phyloP scores from a whole-genome alignment of 2,329 filamentous ascomycete genomes.

The Lojkania enalia region DNA sequence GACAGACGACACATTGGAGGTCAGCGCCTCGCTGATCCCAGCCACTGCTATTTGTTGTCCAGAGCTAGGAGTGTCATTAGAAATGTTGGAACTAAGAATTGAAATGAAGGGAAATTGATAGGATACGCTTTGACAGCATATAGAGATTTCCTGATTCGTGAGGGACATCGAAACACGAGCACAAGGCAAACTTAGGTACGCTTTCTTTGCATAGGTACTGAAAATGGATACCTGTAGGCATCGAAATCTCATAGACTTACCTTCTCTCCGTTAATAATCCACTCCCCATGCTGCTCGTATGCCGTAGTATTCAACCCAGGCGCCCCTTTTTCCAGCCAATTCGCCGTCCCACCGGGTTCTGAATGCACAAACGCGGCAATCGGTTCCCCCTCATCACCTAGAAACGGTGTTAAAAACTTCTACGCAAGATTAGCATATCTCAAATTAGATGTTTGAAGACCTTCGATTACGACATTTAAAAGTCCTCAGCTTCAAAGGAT shows the following conservation, averaged over 20 bases:
- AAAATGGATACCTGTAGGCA: neutral
- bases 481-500: no score
- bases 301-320: conserved; percentile 56
- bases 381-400: conserved; percentile 50
- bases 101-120: no score
- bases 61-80: conserved; percentile 44
- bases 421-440: no score
- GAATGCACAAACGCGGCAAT: conserved; percentile 57
- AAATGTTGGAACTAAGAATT: no score
- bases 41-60: conserved; percentile 59
- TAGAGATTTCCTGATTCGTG: no score
- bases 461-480: no score
- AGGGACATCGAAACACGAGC: no score
- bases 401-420: conserved; percentile 55
- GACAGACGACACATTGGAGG: conserved; percentile 57
- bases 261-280: conserved; percentile 60
- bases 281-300: conserved; percentile 52
- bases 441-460: no score
- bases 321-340: conserved; percentile 56
- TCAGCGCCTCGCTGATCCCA: conserved; percentile 59
- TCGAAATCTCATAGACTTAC: conserved; percentile 20
- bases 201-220: no score
- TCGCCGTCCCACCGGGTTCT: conserved; percentile 57
- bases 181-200: no score
- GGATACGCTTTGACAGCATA: no score